phyloP scores from a whole-genome alignment of 2,329 filamentous ascomycete species.

The Ophiostoma piceae region DNA sequence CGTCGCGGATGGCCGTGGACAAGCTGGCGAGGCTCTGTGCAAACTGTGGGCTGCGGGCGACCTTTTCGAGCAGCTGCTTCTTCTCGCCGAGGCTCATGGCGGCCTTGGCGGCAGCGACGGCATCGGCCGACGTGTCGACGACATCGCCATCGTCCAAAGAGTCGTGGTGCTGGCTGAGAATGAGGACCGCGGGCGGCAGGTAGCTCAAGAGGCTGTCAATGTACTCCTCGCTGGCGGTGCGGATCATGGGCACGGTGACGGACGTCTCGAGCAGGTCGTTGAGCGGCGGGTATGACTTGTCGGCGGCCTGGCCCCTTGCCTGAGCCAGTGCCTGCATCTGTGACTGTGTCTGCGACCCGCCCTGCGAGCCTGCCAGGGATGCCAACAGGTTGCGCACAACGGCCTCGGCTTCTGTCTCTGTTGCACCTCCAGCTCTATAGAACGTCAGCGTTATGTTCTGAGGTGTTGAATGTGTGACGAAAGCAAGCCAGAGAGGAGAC shows the following conservation, averaged over 20 bases:
- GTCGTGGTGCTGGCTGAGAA: constrained; percentile 60
- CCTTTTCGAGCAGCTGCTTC: constrained; percentile 70
- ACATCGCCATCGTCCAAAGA: constrained; percentile 43
- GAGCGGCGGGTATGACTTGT: constrained; percentile 72
- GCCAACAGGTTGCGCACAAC: constrained; percentile 84
- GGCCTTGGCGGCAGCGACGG: constrained; percentile 66
- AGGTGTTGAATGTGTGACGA: neutral
- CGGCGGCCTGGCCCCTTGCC: constrained; percentile 38
- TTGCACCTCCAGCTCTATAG: constrained; percentile 34
- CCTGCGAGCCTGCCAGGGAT: constrained; percentile 62
- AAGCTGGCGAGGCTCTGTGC: constrained; percentile 78
- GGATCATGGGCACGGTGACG: constrained; percentile 71
- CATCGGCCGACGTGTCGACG: constrained; percentile 61
- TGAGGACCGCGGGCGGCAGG: constrained; percentile 71
- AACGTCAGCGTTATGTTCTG: constrained; percentile 44
- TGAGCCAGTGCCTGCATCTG: neutral
- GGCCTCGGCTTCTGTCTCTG: constrained; percentile 63
- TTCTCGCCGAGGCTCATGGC: constrained; percentile 72
- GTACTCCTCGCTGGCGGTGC: constrained; percentile 57
- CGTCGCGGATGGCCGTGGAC: constrained; percentile 82
- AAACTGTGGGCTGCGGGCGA: constrained; percentile 86
- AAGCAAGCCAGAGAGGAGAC: neutral
- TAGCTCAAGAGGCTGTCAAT: constrained; percentile 71
- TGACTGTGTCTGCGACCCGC: constrained; percentile 30
- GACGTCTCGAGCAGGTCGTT: constrained; percentile 76